phyloP scores from a whole-genome alignment of 345 rosid species.

The Erucastrum elatum region DNA sequence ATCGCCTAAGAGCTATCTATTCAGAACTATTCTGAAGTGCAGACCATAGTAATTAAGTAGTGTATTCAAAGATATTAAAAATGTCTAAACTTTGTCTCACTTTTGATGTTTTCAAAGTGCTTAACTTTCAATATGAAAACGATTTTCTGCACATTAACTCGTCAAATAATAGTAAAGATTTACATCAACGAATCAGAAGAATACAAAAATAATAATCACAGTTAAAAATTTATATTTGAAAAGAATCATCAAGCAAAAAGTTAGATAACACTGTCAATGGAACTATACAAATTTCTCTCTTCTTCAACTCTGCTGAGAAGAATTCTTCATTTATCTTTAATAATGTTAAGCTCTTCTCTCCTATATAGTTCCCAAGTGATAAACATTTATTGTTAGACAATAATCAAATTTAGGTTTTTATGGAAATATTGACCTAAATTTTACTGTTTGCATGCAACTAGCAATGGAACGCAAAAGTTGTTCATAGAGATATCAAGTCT shows the following conservation, averaged over 20 bases:
- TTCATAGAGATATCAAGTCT: constrained; percentile 83
- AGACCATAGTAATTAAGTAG: neutral
- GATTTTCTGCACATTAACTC: neutral
- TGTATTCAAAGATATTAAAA: constrained; percentile 12
- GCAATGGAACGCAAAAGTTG: constrained; percentile 49
- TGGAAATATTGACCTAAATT: too few relatives aligned
- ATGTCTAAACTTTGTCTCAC: neutral
- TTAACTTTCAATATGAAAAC: neutral
- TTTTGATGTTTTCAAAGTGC: neutral
- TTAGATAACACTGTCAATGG: constrained; percentile 33
- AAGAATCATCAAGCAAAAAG: constrained; percentile 27
- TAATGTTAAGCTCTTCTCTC: too few relatives aligned
- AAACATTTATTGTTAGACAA: too few relatives aligned
- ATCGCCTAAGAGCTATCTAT: too few relatives aligned
- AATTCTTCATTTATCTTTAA: neutral
- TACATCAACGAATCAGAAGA: constrained; percentile 26
- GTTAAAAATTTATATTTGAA: neutral
- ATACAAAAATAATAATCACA: constrained; percentile 4
- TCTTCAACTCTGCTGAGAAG: constrained; percentile 32
- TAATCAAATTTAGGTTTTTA: too few relatives aligned
- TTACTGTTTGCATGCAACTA: too few relatives aligned
- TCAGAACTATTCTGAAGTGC: neutral
- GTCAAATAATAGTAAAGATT: constrained; percentile 4
- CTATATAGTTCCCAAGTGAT: too few relatives aligned
- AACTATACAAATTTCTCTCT: constrained; percentile 41